Percentiles rank a stretch among this genome's conserved stretches.
Conservation (phyloP, 306 rosid species). For the Cercis canadensis region DNA sequence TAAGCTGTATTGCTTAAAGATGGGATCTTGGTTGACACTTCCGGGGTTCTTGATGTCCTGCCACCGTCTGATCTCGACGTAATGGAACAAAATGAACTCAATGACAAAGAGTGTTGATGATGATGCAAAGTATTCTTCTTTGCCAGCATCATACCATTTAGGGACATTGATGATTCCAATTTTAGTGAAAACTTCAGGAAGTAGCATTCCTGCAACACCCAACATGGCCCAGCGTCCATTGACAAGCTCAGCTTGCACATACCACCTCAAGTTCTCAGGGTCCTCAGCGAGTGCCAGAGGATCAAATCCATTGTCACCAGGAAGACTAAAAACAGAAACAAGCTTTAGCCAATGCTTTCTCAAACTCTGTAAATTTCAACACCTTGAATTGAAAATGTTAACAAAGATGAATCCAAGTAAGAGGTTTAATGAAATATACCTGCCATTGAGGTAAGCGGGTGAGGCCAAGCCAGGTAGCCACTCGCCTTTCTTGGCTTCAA, state of each 20-base stretch:
- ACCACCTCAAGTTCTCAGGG: slow-evolving; percentile 95
- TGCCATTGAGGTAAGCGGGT: slow-evolving; percentile 81
- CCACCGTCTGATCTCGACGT: slow-evolving; percentile 96
- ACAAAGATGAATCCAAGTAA: no score
- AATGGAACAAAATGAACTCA: slow-evolving; percentile 96
- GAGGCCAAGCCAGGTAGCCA: slow-evolving; percentile 96
- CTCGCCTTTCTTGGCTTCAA: slow-evolving; percentile 90
- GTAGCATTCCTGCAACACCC: slow-evolving; percentile 94
- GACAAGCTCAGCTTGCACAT: slow-evolving; percentile 88
- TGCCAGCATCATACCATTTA: slow-evolving; percentile 94
- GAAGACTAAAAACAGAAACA: slow-evolving; percentile 64
- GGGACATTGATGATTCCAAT: slow-evolving; percentile 82
- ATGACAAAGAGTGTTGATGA: slow-evolving; percentile 94
- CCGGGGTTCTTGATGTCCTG: slow-evolving; percentile 99
- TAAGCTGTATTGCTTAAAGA: slow-evolving; percentile 95
- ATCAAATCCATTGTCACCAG: slow-evolving; percentile 98
- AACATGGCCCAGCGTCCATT: slow-evolving; percentile 96
- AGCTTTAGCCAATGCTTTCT: not conserved
- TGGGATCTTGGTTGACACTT: slow-evolving; percentile 95
- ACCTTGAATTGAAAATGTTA: no score
- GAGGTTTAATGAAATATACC: slow-evolving; percentile 43
- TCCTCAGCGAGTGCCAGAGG: slow-evolving; percentile 95
- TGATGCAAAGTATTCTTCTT: slow-evolving; percentile 87
- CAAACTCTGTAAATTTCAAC: not conserved
- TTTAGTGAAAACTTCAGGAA: slow-evolving; percentile 88